Percentiles rank a stretch among this genome's conserved stretches.
Evolutionary conservation across 805 yeast species (phyloP).

Genomic region (Ogataea sp.): DNA sequence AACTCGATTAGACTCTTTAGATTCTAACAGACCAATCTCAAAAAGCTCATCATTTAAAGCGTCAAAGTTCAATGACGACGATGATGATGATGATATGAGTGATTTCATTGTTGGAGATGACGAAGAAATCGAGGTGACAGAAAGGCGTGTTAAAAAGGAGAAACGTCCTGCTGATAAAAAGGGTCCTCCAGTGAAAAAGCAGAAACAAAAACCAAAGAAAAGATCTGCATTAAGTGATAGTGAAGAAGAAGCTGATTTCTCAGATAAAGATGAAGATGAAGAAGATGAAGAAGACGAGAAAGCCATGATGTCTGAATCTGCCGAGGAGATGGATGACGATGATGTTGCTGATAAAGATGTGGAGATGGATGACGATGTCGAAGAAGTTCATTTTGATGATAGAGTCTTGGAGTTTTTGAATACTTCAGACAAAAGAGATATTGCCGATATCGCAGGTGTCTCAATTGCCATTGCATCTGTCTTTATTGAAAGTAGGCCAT

Average conservation of each 20-base stretch:
- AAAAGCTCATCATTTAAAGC: too few relatives aligned
- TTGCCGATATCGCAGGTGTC: constrained; percentile 73
- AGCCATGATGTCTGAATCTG: constrained; percentile 10
- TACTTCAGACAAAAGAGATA: constrained; percentile 63
- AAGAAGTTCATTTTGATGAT: constrained; percentile 40
- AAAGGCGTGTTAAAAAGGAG: constrained; percentile 16
- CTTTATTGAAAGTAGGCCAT: constrained; percentile 69
- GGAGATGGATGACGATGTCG: constrained; percentile 29
- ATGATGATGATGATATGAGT: constrained; percentile 39
- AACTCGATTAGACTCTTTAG: not conserved
- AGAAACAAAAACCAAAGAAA: constrained; percentile 3
- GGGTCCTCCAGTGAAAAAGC: constrained; percentile 24
- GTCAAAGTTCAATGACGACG: too few relatives aligned
- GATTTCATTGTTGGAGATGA: constrained; percentile 25
- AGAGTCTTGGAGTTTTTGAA: constrained; percentile 74
- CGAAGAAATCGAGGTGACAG: constrained; percentile 10
- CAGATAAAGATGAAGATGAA: constrained; percentile 18
- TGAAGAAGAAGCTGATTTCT: constrained; percentile 7
- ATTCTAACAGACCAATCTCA: too few relatives aligned
- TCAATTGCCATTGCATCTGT: constrained; percentile 56
- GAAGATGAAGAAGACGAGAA: constrained; percentile 2
- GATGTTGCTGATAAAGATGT: constrained; percentile 31
- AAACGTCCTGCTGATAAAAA: constrained; percentile 33
- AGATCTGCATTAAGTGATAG: constrained; percentile 15
- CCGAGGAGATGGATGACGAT: too few relatives aligned